Percentiles rank a stretch among this genome's conserved stretches.
Evolutionary conservation across 2,329 filamentous ascomycete species (phyloP).

Genomic region (Colletotrichum liriopes): DNA sequence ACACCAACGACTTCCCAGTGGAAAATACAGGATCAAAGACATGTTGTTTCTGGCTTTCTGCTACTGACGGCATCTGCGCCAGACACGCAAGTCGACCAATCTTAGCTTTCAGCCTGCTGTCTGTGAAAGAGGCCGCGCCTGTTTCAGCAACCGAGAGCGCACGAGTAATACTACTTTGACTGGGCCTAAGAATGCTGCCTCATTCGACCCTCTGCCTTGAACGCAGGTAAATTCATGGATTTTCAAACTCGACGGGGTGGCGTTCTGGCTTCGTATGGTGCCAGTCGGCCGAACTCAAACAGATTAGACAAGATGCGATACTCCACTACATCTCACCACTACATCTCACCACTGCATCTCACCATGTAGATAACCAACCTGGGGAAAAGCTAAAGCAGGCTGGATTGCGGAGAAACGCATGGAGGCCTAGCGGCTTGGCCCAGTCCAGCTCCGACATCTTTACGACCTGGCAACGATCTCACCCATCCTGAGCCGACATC

Average conservation of each 20-base stretch:
- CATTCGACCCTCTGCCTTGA: too few species aligned
- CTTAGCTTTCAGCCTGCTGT: conserved; percentile 7
- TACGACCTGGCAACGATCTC: neutral
- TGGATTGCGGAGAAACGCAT: neutral
- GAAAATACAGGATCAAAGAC: neutral
- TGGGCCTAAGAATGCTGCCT: neutral
- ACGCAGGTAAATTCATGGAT: too few species aligned
- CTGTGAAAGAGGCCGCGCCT: neutral
- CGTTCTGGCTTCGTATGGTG: neutral
- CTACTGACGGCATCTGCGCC: neutral
- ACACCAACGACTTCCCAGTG: neutral
- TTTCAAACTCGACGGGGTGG: neutral
- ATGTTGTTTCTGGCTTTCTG: neutral
- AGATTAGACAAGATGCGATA: neutral
- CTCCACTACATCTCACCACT: neutral
- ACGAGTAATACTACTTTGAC: too few species aligned
- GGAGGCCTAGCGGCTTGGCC: neutral
- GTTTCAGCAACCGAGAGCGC: neutral
- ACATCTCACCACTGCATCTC: neutral
- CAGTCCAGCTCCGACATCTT: neutral
- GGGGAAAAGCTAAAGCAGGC: neutral
- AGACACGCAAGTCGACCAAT: neutral
- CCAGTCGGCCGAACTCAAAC: neutral
- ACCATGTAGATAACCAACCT: too few species aligned
- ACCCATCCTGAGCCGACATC: neutral